Base-by-base conservation (phyloP, 345 rosid species). In the Erodium maritimum region DNA sequence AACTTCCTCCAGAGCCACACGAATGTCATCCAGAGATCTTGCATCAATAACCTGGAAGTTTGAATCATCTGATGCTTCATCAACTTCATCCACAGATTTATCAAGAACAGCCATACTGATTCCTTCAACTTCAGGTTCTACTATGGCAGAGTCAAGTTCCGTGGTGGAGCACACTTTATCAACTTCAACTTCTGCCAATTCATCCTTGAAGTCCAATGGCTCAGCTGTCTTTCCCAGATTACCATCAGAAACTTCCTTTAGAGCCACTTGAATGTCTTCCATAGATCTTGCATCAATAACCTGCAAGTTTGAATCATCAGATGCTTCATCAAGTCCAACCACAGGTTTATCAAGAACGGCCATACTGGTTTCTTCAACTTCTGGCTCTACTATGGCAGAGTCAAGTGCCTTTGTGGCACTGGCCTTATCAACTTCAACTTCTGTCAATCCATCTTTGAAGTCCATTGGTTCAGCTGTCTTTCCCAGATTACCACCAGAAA, bases 191-290 rank as follows among this genome's bases (percentile, higher is more conserved):
- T 61, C 64, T 16, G 45, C 61, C 50, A 69, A 18, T 22, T 19
- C 55, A 20, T 77, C 58, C 57, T 55, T 52, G 20, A 66, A 53
- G 18, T 73, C 76, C 37, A 52, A 33, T 29, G 21, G 10, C 19
- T 59, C 33, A 5, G 66, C 65, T 55, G 51, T 6, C 75, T 77
- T 60, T 45, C 50, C 62, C 21, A 13, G 48, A 60, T 59, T 53
- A 17, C 61, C 73, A 57, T 67, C 69, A 1, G 73, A 57, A 55
- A 66, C 71, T 72, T 72, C 77, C 71, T 71, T 66, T 59, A 72
- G 56, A 50, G 59, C 69, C 19, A 34, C 50, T 59, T 59, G 66
- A n/a, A 59, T 34, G 54, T 46, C 60, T 0, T 61, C 59, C 13
- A 57, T 52, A 52, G 58, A 57, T 58, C 53, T 57, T 5, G 50